Evolutionary conservation across 345 rosid species (phyloP).

Genomic region (Syzygium jambos): DNA sequence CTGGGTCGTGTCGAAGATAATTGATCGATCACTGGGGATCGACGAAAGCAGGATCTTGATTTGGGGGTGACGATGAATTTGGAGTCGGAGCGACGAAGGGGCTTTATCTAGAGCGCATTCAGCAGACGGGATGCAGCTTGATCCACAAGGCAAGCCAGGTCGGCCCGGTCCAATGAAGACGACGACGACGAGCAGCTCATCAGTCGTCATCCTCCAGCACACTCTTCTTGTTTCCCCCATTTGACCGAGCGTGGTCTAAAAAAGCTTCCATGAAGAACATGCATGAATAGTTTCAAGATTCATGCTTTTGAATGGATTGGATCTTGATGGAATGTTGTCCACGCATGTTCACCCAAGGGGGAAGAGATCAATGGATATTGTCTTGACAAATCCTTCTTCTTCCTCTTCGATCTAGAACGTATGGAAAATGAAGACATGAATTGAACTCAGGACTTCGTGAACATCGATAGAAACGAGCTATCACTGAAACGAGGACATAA

Average conservation of each 20-base stretch:
- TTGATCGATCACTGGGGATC: neutral
- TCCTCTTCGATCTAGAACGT: neutral
- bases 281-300: neutral
- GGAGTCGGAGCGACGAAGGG: neutral
- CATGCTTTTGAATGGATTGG: neutral
- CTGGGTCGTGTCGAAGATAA: neutral
- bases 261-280: neutral
- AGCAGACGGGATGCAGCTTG: neutral
- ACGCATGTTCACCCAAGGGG: neutral
- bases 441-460: neutral
- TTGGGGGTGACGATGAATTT: neutral
- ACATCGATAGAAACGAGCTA: neutral
- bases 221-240: neutral
- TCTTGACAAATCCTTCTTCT: too few relatives aligned
- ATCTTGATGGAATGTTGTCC: neutral
- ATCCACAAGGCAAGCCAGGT: neutral
- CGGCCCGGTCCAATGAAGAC: neutral
- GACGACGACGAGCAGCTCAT: neutral
- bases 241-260: neutral
- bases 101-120: neutral
- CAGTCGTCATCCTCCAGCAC: too few relatives aligned
- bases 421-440: neutral
- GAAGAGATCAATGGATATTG: neutral
- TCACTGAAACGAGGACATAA: accelerated
- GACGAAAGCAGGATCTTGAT: neutral